Evolutionary conservation across 2,329 filamentous ascomycete genomes (phyloP), one percentile per base, ranked within the genome.

Genomic region (Phaeomoniella chlamydospora): DNA sequence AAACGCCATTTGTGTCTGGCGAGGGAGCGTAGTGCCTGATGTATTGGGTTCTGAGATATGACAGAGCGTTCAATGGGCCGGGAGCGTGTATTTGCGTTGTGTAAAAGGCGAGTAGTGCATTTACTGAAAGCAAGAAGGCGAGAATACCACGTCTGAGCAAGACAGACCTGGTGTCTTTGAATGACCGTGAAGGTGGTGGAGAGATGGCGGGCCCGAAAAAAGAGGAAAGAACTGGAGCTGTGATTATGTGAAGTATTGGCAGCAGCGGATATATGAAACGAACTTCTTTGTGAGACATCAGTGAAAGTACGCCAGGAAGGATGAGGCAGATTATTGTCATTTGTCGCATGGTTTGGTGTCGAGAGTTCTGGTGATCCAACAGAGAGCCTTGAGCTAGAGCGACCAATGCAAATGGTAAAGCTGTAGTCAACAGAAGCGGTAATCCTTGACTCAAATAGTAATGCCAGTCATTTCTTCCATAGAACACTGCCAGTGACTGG

Each of bases 181-280:
- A 46, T 11, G 42, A 43, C 15, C 44, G 48, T 39, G 47, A 47
- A 35, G 45, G 58, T 38, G 19, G 46, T 4, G 47, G 52, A 18
- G 51, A 54, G 15, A 65, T 41, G 4, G 54, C 51, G 6, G 59
- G 63, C 5, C 61, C 58, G 54, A 88, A 85, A 60, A 83, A 86
- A 5, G 64, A 55, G 2, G 72, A 64, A 12, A 83, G 58, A 2
- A 75, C 68, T 0, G 74, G 71, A 0, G 85, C 84, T 2, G 82
- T 74, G 29, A 96, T 64, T 42, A 94, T 63, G 53, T 90, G 84
- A 4, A 98, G 69, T n/a, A 78, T 70, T 2, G 90, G 88, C 2
- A 96, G 70, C 13, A 98, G 70, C 1, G 90, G 88, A 50, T 93
- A 94, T 45, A 96, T 82, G 63, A 98, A 98, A 49, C 90, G 84